Percentiles rank a stretch among this genome's conserved stretches.
phyloP scores from a whole-genome alignment of 345 rosid species.

The Lumnitzera littorea region DNA sequence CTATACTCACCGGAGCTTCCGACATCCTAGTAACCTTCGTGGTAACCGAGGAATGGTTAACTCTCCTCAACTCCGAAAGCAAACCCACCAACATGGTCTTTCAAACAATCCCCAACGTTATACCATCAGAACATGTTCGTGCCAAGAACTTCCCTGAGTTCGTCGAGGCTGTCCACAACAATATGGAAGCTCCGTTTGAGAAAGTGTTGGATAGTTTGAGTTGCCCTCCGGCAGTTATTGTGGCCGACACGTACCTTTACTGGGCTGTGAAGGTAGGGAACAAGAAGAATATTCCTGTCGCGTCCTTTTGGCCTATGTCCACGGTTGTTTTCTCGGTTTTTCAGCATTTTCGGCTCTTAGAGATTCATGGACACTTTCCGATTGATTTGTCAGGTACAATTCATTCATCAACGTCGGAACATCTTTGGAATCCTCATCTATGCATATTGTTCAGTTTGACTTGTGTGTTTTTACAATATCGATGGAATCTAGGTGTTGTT shows the following conservation, averaged over 20 bases:
- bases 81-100: not conserved
- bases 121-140: constrained; percentile 16
- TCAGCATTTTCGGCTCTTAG: constrained; percentile 12
- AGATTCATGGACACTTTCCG: constrained; percentile 11
- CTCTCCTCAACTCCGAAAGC: constrained; percentile 1
- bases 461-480: too few species aligned
- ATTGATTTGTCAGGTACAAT: constrained; percentile 6
- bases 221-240: not conserved
- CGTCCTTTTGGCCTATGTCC: constrained; percentile 13
- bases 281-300: constrained; percentile 19
- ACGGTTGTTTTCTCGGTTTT: constrained; percentile 11
- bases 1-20: not conserved
- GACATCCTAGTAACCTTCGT: constrained; percentile 2
- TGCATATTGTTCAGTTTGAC: too few species aligned
- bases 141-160: constrained; percentile 8
- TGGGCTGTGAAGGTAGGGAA: constrained; percentile 14
- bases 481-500: too few species aligned
- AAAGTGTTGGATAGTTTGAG: constrained; percentile 10
- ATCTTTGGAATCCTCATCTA: too few species aligned
- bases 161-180: constrained; percentile 11
- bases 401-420: too few species aligned
- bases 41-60: constrained; percentile 5
- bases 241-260: constrained; percentile 5
- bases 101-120: constrained; percentile 15
- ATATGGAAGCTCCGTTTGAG: constrained; percentile 20